phyloP scores from a whole-genome alignment of 345 rosid genomes.

The Boechera divaricarpa region DNA sequence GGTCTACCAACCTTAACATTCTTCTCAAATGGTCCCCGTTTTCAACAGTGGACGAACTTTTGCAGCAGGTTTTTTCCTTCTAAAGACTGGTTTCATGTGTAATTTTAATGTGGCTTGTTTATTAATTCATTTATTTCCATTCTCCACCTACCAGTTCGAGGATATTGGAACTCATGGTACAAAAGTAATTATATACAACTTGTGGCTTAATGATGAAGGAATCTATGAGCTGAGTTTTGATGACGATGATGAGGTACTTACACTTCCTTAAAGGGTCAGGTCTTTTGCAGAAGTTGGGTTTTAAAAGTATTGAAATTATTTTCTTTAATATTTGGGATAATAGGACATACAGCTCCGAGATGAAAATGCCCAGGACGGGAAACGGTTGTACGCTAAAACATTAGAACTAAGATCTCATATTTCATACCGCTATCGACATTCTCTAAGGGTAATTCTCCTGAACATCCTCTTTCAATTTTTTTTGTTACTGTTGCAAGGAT shows the following conservation, averaged over 20 bases:
- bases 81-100: neutral
- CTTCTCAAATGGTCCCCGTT: slow-evolving; percentile 98
- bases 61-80: slow-evolving; percentile 67
- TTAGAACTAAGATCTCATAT: slow-evolving; percentile 70
- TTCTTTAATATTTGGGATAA: slow-evolving; percentile 10
- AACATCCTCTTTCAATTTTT: slow-evolving; percentile 18
- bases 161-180: slow-evolving; percentile 90
- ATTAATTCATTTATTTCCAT: slow-evolving; percentile 35
- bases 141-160: slow-evolving; percentile 65
- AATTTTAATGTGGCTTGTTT: neutral
- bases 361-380: slow-evolving; percentile 58
- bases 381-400: slow-evolving; percentile 45
- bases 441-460: slow-evolving; percentile 68
- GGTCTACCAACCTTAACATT: slow-evolving; percentile 75
- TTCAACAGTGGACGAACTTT: slow-evolving; percentile 64
- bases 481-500: slow-evolving; percentile 29
- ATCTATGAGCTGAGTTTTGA: slow-evolving; percentile 93
- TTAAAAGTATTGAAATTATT: neutral
- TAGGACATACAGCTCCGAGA: slow-evolving; percentile 88
- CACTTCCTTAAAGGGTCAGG: slow-evolving; percentile 9
- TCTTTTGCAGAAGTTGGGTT: neutral
- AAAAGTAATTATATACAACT: slow-evolving; percentile 78
- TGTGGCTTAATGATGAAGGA: slow-evolving; percentile 99
- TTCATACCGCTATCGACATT: slow-evolving; percentile 72
- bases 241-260: slow-evolving; percentile 80